phyloP scores from a whole-genome alignment of 1,284 basidiomycete species.

The Ustilago nuda region DNA sequence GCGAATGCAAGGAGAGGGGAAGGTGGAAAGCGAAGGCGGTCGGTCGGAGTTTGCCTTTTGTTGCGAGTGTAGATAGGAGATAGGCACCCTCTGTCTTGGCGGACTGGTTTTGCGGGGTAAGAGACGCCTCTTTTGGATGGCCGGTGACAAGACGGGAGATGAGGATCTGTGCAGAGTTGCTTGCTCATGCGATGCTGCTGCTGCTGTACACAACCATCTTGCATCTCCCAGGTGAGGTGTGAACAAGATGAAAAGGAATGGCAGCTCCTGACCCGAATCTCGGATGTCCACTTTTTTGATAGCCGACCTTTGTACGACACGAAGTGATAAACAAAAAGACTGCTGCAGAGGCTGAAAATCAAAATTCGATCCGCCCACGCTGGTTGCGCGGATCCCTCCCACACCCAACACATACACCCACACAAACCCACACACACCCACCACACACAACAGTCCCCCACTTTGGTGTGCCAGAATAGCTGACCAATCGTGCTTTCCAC shows the following conservation, averaged over 20 bases:
- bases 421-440: neutral
- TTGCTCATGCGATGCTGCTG: slow-evolving; percentile 1
- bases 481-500: neutral
- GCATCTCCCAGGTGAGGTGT: neutral
- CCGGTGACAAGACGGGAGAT: neutral
- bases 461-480: neutral
- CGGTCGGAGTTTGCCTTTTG: slow-evolving; percentile 15
- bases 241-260: neutral
- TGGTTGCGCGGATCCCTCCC: neutral
- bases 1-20: neutral
- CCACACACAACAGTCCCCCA: neutral
- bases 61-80: slow-evolving; percentile 32
- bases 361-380: neutral
- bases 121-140: slow-evolving; percentile 1
- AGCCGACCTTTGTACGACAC: neutral
- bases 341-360: neutral
- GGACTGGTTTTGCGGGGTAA: slow-evolving; percentile 17
- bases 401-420: neutral
- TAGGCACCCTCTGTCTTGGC: slow-evolving; percentile 8
- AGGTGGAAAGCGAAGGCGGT: neutral
- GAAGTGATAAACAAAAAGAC: neutral
- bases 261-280: neutral
- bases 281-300: neutral
- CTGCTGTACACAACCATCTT: neutral
- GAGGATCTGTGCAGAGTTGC: neutral